Percentiles rank a stretch among this genome's conserved stretches.
phyloP scores from a whole-genome alignment of 2,329 filamentous ascomycete genomes.

The Penicillium sp. region DNA sequence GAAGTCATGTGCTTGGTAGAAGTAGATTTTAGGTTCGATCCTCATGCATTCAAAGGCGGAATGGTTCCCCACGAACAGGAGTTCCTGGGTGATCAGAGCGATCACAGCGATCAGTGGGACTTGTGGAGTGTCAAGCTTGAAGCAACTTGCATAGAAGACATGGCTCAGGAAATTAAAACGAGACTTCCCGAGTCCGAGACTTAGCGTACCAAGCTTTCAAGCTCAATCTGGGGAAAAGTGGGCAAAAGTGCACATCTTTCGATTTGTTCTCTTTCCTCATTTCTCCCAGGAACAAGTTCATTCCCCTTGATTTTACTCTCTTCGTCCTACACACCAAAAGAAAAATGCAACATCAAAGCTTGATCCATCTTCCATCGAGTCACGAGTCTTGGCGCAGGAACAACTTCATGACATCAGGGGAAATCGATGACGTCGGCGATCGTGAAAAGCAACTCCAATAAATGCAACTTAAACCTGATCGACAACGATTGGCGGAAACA shows the following conservation, averaged over 20 bases:
- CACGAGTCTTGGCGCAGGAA: constrained; percentile 3
- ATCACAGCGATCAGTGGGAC: constrained; percentile 1
- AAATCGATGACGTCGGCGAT: constrained; percentile 26
- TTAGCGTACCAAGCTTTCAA: not conserved
- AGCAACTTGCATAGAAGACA: too few species aligned
- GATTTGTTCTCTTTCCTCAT: too few species aligned
- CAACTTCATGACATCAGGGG: constrained; percentile 21
- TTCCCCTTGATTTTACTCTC: too few species aligned
- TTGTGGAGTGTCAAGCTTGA: not conserved
- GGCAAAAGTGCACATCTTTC: too few species aligned
- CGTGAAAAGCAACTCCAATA: constrained; percentile 7
- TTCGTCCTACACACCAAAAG: not conserved
- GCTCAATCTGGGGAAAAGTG: not conserved
- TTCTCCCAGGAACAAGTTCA: too few species aligned
- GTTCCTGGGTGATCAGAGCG: constrained; percentile 4
- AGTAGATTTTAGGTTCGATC: too few species aligned
- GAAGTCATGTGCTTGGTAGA: too few species aligned
- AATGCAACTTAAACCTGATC: constrained; percentile 9
- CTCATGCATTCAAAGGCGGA: not conserved
- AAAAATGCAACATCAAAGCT: not conserved
- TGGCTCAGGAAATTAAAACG: not conserved
- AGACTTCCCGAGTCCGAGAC: not conserved
- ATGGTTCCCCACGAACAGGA: constrained; percentile 8
- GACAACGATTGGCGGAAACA: constrained; percentile 11
- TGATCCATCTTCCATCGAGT: not conserved